Evolutionary conservation across 371 early-diverging fungal species (phyloP), one percentile per base, ranked within the genome.

Genomic region (Mortierella sp.): DNA sequence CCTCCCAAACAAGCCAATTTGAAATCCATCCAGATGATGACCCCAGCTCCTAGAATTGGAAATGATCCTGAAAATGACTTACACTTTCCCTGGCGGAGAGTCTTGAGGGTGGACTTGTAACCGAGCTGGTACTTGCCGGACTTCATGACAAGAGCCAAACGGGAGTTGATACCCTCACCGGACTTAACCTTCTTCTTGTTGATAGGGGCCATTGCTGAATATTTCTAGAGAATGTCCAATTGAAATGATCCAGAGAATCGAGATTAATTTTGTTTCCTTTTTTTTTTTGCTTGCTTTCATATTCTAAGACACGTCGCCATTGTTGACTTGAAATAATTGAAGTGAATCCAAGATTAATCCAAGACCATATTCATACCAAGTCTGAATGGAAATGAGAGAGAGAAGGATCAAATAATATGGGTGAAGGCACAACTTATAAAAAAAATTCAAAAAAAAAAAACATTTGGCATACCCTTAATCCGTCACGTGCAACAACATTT

Each of bases 111-210:
- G 77, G 96, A 93, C 93, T 97, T 97, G 95, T 97, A 97, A 68
- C 99, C 99, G 70, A 99, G 93, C 79, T 92, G 89, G 90, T 94
- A 95, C 92, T 98, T 98, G 85, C 99, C 99, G 86, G 94, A 94
- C 95, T 98, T 98, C 96, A 97, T 97, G 80, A 98, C 99, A 75
- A 99, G 95, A 75, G 96, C 95, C 84, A 99, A 92, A 85, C 97
- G 94, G 83, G 97, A 92, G 96, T 98, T 98, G 93, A 99, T 97
- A 89, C 92, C 92, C 90, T 99, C 98, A 68, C 89, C 85, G 78
- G 90, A 74, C 89, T 93, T 93, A 85, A 91, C 92, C 83, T 88
- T 84, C 89, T 92, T 92, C 85, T 88, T 89, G 74, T 68, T 74
- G 75, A 74, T 80, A 70, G 80, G 80, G 64, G 80, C 80, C 80